Percentiles rank a stretch among this genome's conserved stretches.
Evolutionary conservation across 441 rosid species (phyloP).

Genomic region (Biscutella auriculata): DNA sequence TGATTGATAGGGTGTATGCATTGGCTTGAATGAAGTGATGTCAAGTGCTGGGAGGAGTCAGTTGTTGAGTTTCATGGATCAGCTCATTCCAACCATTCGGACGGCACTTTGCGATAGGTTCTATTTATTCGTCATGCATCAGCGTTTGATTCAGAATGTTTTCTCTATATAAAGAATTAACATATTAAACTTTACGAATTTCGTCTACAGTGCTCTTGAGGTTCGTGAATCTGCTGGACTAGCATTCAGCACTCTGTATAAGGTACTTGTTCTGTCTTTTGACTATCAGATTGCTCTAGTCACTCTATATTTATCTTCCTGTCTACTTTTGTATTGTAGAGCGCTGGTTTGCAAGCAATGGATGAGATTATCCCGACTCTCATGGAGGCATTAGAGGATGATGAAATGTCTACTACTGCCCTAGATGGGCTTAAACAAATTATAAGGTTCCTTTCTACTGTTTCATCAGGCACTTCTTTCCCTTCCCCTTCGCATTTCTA

Average conservation of each 20-base stretch:
- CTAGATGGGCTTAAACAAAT: slow-evolving; percentile 98
- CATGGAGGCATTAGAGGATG: slow-evolving; percentile 92
- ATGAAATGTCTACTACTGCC: slow-evolving; percentile 82
- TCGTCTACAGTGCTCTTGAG: slow-evolving; percentile 53
- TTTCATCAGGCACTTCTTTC: not conserved
- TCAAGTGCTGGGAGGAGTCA: slow-evolving; percentile 97
- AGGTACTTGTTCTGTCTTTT: slow-evolving; percentile 40
- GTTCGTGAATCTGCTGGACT: slow-evolving; percentile 99
- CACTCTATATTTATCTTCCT: not conserved
- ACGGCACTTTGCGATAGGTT: slow-evolving; percentile 98
- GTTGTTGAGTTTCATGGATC: slow-evolving; percentile 86
- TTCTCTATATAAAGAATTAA: slow-evolving; percentile 1
- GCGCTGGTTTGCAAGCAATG: slow-evolving; percentile 99
- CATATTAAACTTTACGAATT: slow-evolving; percentile 1
- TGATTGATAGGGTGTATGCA: slow-evolving; percentile 83
- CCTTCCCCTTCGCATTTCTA: not conserved
- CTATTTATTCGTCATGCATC: slow-evolving; percentile 2
- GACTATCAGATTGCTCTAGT: slow-evolving; percentile 3
- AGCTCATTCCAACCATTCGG: slow-evolving; percentile 90
- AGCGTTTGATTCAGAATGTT: slow-evolving; percentile 7
- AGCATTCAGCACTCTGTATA: slow-evolving; percentile 97
- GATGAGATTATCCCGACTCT: slow-evolving; percentile 98
- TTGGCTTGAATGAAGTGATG: slow-evolving; percentile 99
- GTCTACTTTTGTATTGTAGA: slow-evolving; percentile 36
- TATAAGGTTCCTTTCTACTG: slow-evolving; percentile 42